phyloP scores from a whole-genome alignment of 345 rosid species.

The Odontarrhena argentea region DNA sequence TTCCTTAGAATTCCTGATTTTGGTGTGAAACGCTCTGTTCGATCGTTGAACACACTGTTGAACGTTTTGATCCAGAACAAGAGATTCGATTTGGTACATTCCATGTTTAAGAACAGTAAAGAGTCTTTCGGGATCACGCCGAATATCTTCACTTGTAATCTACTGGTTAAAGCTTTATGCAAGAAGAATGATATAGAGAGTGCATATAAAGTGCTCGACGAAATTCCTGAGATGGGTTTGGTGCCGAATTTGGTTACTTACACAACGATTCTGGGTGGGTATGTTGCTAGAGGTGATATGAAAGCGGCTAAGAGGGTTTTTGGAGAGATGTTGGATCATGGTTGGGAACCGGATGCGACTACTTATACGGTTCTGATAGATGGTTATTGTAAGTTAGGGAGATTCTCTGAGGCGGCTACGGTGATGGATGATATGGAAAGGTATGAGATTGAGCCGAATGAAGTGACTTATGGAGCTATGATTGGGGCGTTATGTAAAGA shows the following conservation, averaged over 20 bases:
- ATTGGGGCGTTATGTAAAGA: constrained; percentile 68
- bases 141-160: constrained; percentile 71
- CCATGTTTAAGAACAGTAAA: constrained; percentile 55
- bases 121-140: constrained; percentile 60
- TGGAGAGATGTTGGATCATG: constrained; percentile 64
- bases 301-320: constrained; percentile 62
- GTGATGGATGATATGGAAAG: constrained; percentile 92
- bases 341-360: constrained; percentile 84
- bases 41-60: constrained; percentile 77
- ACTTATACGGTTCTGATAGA: constrained; percentile 73
- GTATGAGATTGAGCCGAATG: constrained; percentile 71
- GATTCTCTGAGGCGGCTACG: constrained; percentile 69
- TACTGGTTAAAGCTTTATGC: constrained; percentile 71
- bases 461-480: constrained; percentile 87
- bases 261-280: constrained; percentile 78
- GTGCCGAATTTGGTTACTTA: constrained; percentile 74
- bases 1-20: constrained; percentile 63
- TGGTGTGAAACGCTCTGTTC: constrained; percentile 63
- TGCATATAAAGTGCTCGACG: constrained; percentile 67
- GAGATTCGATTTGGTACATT: constrained; percentile 59
- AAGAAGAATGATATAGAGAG: constrained; percentile 59
- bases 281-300: constrained; percentile 69
- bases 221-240: constrained; percentile 82
- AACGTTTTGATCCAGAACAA: constrained; percentile 73
- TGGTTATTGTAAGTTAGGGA: constrained; percentile 74